Evolutionary conservation across 768 basidiomycete species (phyloP), one percentile per base, ranked within the genome.

Genomic region (Boletus pseudo-olivaceus): DNA sequence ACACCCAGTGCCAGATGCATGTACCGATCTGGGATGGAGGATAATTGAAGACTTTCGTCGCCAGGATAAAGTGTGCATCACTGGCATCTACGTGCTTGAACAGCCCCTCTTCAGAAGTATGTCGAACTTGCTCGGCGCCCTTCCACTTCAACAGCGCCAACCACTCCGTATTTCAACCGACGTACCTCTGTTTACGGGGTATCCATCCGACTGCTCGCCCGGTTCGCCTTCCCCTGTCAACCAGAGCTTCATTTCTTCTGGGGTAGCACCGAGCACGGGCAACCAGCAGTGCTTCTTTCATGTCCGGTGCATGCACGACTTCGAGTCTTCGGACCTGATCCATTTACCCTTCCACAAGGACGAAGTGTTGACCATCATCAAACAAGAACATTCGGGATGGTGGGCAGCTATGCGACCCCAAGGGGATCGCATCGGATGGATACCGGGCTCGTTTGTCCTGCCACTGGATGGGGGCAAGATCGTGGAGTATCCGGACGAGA

Each of bases 331-430:
- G 23, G 90, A 90, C 59, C 68, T 75, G 15, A 78, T 78, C 61
- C 82, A 84, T 52, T 75, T 90, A 17, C 71, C 79, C 4, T 89
- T 91, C 67, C 70, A 69, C 38, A 80, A 80, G 71, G 81, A 82
- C 56, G 88, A 90, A 58, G 79, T 90, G 20, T 70, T 92, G 29
- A 78, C 81, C 23, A 73, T 91, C 48, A 75, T 91, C 42, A 83
- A 82, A 67, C 76, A 81, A 67, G 87, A 90, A 67, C 76, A 78
- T 12, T 80, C 83, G 2, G 89, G 90, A 10, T 91, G 88, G 89
- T 91, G 88, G 87, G 88, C 86, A 19, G 90, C 88, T 19, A 79
- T 87, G 71, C 75, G 82, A 23, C 70, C 71, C 11, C 75, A 75
- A 35, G 79, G 78, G 12, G 72, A 77, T 46, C 66, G 70, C 33